Evolutionary conservation across 257 asterid species (phyloP).

Genomic region (Fraxinus quadrangulata): DNA sequence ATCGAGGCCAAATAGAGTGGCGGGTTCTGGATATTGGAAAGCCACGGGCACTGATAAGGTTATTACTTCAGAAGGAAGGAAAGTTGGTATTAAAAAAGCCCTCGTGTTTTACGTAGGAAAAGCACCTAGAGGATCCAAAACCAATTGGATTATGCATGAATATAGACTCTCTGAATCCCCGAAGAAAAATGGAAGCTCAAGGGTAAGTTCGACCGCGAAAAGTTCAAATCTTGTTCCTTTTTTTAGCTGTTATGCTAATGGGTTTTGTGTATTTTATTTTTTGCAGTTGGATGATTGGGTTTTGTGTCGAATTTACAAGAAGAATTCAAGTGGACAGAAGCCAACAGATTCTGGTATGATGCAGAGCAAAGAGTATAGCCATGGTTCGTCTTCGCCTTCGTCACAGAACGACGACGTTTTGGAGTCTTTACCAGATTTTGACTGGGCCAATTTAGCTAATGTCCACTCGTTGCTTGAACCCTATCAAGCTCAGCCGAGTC

Average conservation of each 20-base stretch:
- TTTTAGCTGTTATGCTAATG: neutral
- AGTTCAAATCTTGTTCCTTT: neutral
- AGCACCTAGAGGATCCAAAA: slow-evolving; percentile 89
- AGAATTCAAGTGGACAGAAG: slow-evolving; percentile 36
- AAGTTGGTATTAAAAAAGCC: slow-evolving; percentile 87
- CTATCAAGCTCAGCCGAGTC: slow-evolving; percentile 16
- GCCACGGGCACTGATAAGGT: slow-evolving; percentile 87
- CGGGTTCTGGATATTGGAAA: slow-evolving; percentile 92
- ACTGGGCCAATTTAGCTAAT: slow-evolving; percentile 79
- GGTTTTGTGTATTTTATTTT: neutral
- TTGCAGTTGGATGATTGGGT: slow-evolving; percentile 82
- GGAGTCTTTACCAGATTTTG: slow-evolving; percentile 67
- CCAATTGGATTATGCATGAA: slow-evolving; percentile 96
- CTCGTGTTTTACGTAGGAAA: slow-evolving; percentile 83
- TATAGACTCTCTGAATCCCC: slow-evolving; percentile 59
- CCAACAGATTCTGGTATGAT: slow-evolving; percentile 18
- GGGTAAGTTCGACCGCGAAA: slow-evolving; percentile 28
- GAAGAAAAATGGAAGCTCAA: slow-evolving; percentile 46
- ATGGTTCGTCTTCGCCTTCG: slow-evolving; percentile 59
- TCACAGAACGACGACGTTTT: slow-evolving; percentile 73
- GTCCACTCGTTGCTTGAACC: slow-evolving; percentile 23
- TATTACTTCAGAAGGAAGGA: slow-evolving; percentile 62
- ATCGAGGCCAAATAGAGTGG: slow-evolving; percentile 82
- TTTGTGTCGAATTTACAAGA: slow-evolving; percentile 67
- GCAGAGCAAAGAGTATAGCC: slow-evolving; percentile 51